Evolutionary conservation across 106 monocot genomes (phyloP).

Genomic region (Dendrobium catenatum): DNA sequence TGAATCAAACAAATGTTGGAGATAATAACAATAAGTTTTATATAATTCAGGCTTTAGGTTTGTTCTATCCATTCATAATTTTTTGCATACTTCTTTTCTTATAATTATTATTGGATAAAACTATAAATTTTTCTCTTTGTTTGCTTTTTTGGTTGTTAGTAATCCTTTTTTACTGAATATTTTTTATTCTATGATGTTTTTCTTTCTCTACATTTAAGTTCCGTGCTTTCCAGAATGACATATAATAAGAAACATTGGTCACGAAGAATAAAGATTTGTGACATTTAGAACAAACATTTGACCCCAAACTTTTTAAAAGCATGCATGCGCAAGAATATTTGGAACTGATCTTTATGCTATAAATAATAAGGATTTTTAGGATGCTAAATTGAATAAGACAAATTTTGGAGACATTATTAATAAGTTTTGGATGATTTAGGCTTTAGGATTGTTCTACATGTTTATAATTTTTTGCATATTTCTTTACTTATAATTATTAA

Average conservation of each 20-base stretch:
- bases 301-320: background rate
- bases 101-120: background rate
- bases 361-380: slow-evolving; percentile 42
- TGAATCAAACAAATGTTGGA: slow-evolving; percentile 93
- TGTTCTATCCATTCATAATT: slow-evolving; percentile 15
- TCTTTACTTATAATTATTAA: background rate
- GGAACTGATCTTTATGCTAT: too few species aligned
- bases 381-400: slow-evolving; percentile 77
- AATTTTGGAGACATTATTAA: slow-evolving; percentile 85
- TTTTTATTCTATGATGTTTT: background rate
- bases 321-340: background rate
- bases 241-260: background rate
- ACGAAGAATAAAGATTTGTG: background rate
- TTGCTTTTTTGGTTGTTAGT: background rate
- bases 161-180: background rate
- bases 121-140: background rate
- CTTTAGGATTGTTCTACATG: slow-evolving; percentile 46
- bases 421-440: slow-evolving; percentile 79
- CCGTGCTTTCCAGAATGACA: background rate
- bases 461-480: background rate
- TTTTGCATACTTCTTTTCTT: background rate
- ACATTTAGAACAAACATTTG: background rate
- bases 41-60: slow-evolving; percentile 84
- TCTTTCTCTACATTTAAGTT: background rate
- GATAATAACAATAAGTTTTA: slow-evolving; percentile 91